Evolutionary conservation across 2,329 filamentous ascomycete genomes (phyloP).

Genomic region (Xylariaceae sp.): DNA sequence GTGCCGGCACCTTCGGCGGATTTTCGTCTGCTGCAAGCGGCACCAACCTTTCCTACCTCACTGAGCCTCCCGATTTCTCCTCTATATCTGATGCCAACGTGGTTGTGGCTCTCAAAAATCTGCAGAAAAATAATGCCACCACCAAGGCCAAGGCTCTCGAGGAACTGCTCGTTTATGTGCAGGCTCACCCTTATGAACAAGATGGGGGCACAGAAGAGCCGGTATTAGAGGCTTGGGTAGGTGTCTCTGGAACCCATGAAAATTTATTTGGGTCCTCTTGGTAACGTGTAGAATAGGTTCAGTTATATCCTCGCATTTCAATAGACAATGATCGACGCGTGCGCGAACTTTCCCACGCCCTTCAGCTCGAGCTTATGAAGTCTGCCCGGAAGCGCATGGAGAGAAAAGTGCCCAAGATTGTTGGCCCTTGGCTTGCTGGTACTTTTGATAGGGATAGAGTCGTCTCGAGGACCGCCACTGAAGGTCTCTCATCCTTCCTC

Average conservation of each 20-base stretch:
- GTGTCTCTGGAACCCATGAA: constrained; percentile 14
- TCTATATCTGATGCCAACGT: constrained; percentile 79
- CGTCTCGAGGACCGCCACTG: constrained; percentile 76
- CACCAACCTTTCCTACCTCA: constrained; percentile 78
- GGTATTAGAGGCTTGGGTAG: constrained; percentile 87
- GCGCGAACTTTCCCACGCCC: constrained; percentile 79
- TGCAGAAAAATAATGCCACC: constrained; percentile 89
- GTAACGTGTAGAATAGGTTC: constrained; percentile 61
- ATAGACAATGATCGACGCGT: constrained; percentile 90
- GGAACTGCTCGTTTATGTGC: constrained; percentile 73
- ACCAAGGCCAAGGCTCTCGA: constrained; percentile 92
- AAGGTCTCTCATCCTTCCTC: constrained; percentile 78
- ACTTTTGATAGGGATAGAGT: constrained; percentile 83
- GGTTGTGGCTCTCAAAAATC: constrained; percentile 89
- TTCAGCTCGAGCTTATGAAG: constrained; percentile 69
- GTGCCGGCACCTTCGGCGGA: constrained; percentile 34
- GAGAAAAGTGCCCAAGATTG: constrained; percentile 74
- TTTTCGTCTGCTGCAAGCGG: constrained; percentile 50
- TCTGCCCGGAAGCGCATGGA: constrained; percentile 82
- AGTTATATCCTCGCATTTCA: constrained; percentile 84
- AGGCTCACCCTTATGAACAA: constrained; percentile 57
- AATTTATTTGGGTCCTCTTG: background rate
- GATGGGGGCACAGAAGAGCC: constrained; percentile 75
- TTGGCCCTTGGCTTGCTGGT: constrained; percentile 90
- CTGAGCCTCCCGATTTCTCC: constrained; percentile 82